These are phyloP conservation scores for Lunularia cruciata DNA, from an alignment of 225 moss, liverwort and hornwort genomes.

Conservation along the genomic window DNA sequence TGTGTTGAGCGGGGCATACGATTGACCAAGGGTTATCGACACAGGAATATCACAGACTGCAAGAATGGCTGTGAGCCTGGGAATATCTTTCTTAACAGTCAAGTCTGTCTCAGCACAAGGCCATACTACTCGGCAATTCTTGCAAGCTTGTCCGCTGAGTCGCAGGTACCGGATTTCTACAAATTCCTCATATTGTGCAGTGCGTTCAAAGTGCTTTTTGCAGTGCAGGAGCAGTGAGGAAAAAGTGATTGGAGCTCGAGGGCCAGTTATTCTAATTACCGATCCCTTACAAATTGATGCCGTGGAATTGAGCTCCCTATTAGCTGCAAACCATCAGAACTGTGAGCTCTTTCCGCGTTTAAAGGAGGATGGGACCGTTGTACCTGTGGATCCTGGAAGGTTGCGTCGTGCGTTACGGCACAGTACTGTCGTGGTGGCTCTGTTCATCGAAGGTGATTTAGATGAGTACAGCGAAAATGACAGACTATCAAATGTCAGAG, in stretches of 20 bases:
- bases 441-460: constrained; percentile 47
- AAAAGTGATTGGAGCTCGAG: constrained; percentile 20
- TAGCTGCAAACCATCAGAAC: constrained; percentile 68
- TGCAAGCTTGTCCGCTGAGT: neutral
- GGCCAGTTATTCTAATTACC: constrained; percentile 22
- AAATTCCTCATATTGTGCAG: neutral
- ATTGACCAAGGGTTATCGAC: too few relatives aligned
- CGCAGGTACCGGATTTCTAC: neutral
- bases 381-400: constrained; percentile 62
- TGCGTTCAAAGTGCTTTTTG: neutral
- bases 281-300: constrained; percentile 42
- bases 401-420: constrained; percentile 72
- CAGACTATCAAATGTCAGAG: constrained; percentile 2
- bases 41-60: too few relatives aligned
- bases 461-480: neutral
- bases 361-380: constrained; percentile 56
- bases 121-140: neutral
- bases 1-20: too few relatives aligned
- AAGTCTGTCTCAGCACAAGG: neutral
- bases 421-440: constrained; percentile 73
- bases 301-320: constrained; percentile 64
- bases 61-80: constrained; percentile 2
- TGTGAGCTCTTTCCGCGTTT: constrained; percentile 72
- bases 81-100: neutral
- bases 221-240: neutral